Conservation (phyloP, 768 basidiomycete genomes). For the Amanita fuliginea region DNA sequence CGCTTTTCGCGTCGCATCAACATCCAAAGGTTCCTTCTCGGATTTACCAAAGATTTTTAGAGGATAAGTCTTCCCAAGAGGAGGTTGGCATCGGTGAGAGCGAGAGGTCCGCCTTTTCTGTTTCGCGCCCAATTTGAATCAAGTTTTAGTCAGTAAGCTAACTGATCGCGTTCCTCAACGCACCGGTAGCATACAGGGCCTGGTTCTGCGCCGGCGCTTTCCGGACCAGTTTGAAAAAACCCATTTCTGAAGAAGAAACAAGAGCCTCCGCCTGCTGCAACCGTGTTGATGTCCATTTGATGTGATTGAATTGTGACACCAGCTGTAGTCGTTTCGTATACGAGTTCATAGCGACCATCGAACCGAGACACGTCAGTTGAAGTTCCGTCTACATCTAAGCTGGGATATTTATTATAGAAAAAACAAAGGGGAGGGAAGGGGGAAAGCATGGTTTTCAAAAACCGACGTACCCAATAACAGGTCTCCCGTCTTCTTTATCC, state of each 20-base stretch:
- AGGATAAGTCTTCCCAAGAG: too few relatives aligned
- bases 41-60: too few relatives aligned
- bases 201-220: constrained; percentile 89
- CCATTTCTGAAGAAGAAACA: constrained; percentile 85
- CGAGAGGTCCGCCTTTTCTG: too few relatives aligned
- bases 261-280: constrained; percentile 91
- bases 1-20: too few relatives aligned
- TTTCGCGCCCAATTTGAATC: too few relatives aligned
- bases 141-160: too few relatives aligned
- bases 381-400: constrained; percentile 90
- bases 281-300: constrained; percentile 92
- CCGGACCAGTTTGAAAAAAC: constrained; percentile 83
- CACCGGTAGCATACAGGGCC: constrained; percentile 88
- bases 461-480: constrained; percentile 73
- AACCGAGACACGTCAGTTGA: constrained; percentile 94
- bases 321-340: constrained; percentile 89
- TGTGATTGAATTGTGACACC: constrained; percentile 89
- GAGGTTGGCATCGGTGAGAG: too few relatives aligned
- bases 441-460: not conserved
- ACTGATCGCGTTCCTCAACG: too few relatives aligned
- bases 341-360: constrained; percentile 82
- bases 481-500: constrained; percentile 57
- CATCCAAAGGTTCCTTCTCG: too few relatives aligned
- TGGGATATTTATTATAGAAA: constrained; percentile 15
- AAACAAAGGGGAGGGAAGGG: too few relatives aligned